These are phyloP conservation scores for Podospora bellae-mahoneyi DNA, from an alignment of 495 filamentous ascomycete genomes.

Conservation along the genomic window DNA sequence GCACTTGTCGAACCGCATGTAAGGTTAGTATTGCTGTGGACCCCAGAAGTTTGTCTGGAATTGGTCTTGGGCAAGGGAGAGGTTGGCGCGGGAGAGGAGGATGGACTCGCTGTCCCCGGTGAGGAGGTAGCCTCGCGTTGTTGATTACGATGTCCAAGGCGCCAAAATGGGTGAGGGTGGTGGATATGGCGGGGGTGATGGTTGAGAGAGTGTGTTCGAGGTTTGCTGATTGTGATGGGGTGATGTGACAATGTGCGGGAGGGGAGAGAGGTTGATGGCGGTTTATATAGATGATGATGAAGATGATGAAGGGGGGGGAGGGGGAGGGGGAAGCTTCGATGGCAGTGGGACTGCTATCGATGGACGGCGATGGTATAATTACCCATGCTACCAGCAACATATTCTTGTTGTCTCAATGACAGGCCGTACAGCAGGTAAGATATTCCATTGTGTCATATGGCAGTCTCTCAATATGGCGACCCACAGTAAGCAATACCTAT, in stretches of 20 bases:
- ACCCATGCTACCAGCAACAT: no score
- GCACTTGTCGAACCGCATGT: slow-evolving; percentile 45
- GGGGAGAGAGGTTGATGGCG: slow-evolving; percentile 34
- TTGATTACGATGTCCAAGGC: slow-evolving; percentile 54
- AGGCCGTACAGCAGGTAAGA: no score
- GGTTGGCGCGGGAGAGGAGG: slow-evolving; percentile 37
- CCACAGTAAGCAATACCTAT: no score
- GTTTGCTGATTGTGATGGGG: slow-evolving; percentile 30
- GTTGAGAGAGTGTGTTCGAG: slow-evolving; percentile 48
- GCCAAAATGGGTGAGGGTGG: slow-evolving; percentile 37
- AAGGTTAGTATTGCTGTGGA: slow-evolving; percentile 41
- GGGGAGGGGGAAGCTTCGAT: no score
- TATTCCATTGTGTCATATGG: no score
- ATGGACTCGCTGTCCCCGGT: slow-evolving; percentile 44
- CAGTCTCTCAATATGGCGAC: no score
- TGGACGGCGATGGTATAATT: no score
- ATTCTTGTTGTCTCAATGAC: no score
- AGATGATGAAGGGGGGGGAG: no score
- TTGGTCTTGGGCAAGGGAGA: slow-evolving; percentile 29
- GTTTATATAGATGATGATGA: slow-evolving; percentile 21
- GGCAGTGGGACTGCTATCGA: no score
- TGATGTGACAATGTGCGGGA: slow-evolving; percentile 32
- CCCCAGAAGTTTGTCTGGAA: slow-evolving; percentile 57
- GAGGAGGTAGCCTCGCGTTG: slow-evolving; percentile 52
- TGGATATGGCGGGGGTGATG: slow-evolving; percentile 42